Conservation (phyloP, 2,329 filamentous ascomycete genomes). For the Neopestalotiopsis sp. region DNA sequence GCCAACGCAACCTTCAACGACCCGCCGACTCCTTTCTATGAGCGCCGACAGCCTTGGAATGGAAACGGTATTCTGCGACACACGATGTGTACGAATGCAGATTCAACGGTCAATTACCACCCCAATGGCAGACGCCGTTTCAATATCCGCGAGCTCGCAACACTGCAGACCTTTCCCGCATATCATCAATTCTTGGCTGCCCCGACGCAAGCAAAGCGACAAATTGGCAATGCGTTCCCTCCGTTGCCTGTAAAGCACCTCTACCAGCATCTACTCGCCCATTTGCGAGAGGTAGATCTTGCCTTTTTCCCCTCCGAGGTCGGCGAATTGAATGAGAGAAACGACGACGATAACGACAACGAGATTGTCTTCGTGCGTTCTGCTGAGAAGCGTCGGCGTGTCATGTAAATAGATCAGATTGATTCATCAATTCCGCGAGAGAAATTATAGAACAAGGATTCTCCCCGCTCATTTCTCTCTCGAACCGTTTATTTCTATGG, state of each 20-base stretch:
- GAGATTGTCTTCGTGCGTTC: background rate
- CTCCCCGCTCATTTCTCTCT: background rate
- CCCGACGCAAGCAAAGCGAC: constrained; percentile 51
- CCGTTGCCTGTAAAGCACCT: constrained; percentile 57
- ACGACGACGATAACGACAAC: background rate
- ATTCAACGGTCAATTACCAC: constrained; percentile 65
- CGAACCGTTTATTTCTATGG: background rate
- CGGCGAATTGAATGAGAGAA: constrained; percentile 22
- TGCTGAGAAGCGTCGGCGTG: background rate
- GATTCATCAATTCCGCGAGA: background rate
- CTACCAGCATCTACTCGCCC: constrained; percentile 50
- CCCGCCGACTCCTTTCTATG: constrained; percentile 33
- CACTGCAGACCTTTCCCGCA: constrained; percentile 70
- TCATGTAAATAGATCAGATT: background rate
- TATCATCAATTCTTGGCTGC: constrained; percentile 59
- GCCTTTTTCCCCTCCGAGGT: constrained; percentile 28
- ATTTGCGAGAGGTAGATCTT: constrained; percentile 47
- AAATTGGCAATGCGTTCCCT: constrained; percentile 82
- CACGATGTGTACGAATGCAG: constrained; percentile 63
- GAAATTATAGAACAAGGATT: background rate
- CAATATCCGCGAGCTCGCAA: constrained; percentile 70
- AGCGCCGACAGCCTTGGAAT: constrained; percentile 44
- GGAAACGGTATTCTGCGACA: constrained; percentile 50
- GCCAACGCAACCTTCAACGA: constrained; percentile 42
- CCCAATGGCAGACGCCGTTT: constrained; percentile 66